Base-by-base conservation (phyloP, 192 early-diverging fungal genomes). In the Coemansia sp. region DNA sequence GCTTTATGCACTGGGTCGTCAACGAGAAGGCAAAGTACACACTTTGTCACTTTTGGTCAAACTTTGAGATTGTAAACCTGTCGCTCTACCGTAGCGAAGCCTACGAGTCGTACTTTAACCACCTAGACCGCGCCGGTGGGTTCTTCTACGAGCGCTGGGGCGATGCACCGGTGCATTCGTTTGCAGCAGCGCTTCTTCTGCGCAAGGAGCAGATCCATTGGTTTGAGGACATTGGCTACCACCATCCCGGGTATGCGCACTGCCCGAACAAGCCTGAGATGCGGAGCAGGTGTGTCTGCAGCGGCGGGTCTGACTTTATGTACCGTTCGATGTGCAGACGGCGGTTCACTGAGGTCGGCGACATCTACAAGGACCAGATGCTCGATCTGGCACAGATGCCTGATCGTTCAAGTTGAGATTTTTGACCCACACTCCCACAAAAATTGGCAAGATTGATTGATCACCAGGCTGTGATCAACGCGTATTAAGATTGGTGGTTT, bases 101-200 rank as follows among this genome's bases (percentile, higher is more conserved):
- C 0, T 92, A 92, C 64, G 69, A 76, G 39, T 78, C 82, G 22
- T 91, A 80, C 43, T 89, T 89, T 43, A 59, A 87, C 38, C 77
- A 85, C 33, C 63, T 94, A 13, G 92, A 94, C 58, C 54, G 82
- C 19, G 55, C 78, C 2, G 92, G 92, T 17, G 92, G 92, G 6
- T 92, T 93, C 80, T 92, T 89, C 67, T 94, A 94, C 58, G 91
- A 90, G 67, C 68, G 87, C 21, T 88, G 82, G 81, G 81, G 85
- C 14, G 78, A 80, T 53, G 79, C 79, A 15, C 80, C 89, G n/a
- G 79, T 91, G 9, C 89, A 90, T 64, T 86, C 85, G 11, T 62
- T 90, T 34, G 84, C 77, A 5, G 87, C 81, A 8, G 75, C 82
- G 18, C 62, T 90, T 21, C 73, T 85, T 5, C 59, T 88, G 56